A percentile compares a stretch with the other conserved stretches of the same genome.
Evolutionary conservation across 441 rosid species (phyloP).

Genomic region (Euphorbia schlechtendalii): DNA sequence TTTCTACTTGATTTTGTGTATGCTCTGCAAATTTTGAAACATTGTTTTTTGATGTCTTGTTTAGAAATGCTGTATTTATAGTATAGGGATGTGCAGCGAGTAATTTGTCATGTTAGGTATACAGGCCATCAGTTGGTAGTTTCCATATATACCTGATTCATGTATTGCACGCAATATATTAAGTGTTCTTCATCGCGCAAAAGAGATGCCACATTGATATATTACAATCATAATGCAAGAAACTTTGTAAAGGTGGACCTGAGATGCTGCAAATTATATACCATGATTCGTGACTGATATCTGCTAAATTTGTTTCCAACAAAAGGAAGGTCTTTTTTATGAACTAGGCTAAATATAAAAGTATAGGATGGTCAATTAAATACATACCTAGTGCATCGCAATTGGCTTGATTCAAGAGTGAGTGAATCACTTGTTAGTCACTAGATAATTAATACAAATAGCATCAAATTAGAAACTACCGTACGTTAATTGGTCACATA

Average conservation of each 20-base stretch:
- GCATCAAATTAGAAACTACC: no score
- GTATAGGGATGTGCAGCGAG: neutral
- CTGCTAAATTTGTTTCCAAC: neutral
- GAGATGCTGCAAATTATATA: no score
- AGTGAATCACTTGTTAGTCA: neutral
- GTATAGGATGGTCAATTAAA: neutral
- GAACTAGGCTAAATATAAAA: neutral
- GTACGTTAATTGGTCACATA: neutral
- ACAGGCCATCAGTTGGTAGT: neutral
- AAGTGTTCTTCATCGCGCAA: neutral
- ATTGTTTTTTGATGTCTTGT: conserved; percentile 5
- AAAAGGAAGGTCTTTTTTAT: neutral
- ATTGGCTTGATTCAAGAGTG: neutral
- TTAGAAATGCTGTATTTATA: neutral
- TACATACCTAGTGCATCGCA: neutral
- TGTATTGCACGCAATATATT: neutral
- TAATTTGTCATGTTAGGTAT: neutral
- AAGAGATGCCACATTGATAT: neutral
- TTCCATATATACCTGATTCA: no score
- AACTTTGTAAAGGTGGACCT: neutral
- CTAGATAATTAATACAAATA: no score
- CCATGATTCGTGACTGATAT: neutral
- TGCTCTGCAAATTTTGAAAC: neutral
- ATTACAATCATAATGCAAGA: neutral
- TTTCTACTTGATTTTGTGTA: neutral